phyloP scores from a whole-genome alignment of 1,284 basidiomycete genomes.

The Spongispora temasekensis region DNA sequence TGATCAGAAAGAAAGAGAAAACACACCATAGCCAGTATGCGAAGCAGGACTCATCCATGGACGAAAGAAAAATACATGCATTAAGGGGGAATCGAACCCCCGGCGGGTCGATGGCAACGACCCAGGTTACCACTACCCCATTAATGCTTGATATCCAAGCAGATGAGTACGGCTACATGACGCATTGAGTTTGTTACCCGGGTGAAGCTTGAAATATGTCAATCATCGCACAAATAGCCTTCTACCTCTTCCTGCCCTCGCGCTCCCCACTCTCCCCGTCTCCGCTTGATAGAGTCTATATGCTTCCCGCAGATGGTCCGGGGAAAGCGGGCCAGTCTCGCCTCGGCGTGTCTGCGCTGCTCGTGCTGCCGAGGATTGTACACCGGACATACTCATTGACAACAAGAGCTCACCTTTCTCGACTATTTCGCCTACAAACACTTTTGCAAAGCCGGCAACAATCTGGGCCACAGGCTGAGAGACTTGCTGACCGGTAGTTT shows the following conservation, averaged over 20 bases:
- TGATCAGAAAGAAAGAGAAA: too few species aligned
- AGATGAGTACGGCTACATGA: too few species aligned
- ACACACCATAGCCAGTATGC: too few species aligned
- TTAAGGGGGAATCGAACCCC: conserved; percentile 30
- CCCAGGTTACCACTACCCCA: conserved; percentile 41
- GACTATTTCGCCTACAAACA: conserved; percentile 91
- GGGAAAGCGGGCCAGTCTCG: conserved; percentile 78
- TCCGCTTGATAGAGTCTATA: conserved; percentile 82
- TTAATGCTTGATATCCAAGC: too few species aligned
- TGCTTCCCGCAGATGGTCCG: conserved; percentile 86
- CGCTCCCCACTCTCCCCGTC: conserved; percentile 76
- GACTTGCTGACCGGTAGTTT: conserved; percentile 79
- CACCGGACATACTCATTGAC: background rate
- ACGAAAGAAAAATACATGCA: too few species aligned
- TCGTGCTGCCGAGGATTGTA: conserved; percentile 55
- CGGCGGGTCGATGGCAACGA: conserved; percentile 61
- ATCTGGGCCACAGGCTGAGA: conserved; percentile 86
- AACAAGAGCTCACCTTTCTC: conserved; percentile 65
- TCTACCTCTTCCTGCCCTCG: conserved; percentile 64
- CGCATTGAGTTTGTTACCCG: too few species aligned
- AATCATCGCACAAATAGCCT: too few species aligned
- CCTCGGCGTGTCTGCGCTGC: conserved; percentile 71
- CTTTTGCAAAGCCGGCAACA: conserved; percentile 86
- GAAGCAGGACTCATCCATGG: too few species aligned
- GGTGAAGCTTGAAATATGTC: too few species aligned